Evolutionary conservation across 495 filamentous ascomycete genomes (phyloP).

Genomic region (Talaromyces nanjingensis): DNA sequence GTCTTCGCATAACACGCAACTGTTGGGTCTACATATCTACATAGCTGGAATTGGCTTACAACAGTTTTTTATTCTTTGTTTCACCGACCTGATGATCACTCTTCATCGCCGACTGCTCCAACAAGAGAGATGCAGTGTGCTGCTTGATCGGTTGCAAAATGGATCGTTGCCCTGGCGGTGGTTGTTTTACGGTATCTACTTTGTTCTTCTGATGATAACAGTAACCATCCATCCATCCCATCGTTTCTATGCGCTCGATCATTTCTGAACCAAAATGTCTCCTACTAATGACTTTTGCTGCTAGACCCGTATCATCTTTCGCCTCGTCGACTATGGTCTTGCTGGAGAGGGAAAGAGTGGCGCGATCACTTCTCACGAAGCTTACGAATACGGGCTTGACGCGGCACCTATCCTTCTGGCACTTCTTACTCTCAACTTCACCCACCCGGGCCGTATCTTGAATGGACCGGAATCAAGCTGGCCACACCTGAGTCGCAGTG

Average conservation of each 20-base stretch:
- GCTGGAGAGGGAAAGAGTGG: neutral
- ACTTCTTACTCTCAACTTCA: neutral
- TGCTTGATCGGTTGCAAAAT: too few relatives aligned
- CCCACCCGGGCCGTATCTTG: neutral
- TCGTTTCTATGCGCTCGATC: neutral
- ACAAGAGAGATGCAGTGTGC: too few relatives aligned
- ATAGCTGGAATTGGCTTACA: too few relatives aligned
- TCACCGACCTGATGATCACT: too few relatives aligned
- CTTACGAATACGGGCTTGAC: neutral
- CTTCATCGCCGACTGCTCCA: too few relatives aligned
- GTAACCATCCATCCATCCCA: neutral
- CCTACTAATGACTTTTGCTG: neutral
- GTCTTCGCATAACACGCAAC: too few relatives aligned
- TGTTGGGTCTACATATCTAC: too few relatives aligned
- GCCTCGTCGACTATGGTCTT: neutral
- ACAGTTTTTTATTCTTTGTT: too few relatives aligned
- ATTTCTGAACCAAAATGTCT: neutral
- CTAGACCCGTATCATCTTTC: neutral
- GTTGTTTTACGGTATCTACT: neutral
- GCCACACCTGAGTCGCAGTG: neutral
- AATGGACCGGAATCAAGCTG: neutral
- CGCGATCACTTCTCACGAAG: neutral
- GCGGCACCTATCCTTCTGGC: neutral
- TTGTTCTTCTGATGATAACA: neutral
- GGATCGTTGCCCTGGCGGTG: neutral